Evolutionary conservation across 306 rosid species (phyloP).

Genomic region (Inga oerstediana): DNA sequence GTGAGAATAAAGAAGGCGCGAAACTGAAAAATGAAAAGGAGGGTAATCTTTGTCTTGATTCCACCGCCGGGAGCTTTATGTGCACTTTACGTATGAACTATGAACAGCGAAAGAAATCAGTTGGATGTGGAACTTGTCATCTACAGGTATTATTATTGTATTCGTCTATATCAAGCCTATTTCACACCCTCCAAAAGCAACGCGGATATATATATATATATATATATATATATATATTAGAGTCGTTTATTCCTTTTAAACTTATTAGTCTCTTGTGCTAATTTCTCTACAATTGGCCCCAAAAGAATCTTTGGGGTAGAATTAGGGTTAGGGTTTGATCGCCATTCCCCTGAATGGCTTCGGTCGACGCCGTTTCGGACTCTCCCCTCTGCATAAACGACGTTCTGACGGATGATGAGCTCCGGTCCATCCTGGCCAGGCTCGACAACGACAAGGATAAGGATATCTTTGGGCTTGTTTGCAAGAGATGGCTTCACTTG

Average conservation of each 20-base stretch:
- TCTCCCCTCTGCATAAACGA: conserved; percentile 60
- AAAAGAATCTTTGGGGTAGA: neutral
- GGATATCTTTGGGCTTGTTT: conserved; percentile 82
- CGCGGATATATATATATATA: neutral
- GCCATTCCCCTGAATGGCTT: conserved; percentile 44
- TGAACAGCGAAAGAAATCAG: neutral
- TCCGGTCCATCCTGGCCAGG: conserved; percentile 67
- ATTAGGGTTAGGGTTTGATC: conserved; percentile 33
- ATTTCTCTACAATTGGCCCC: conserved; percentile 21
- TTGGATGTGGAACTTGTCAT: neutral
- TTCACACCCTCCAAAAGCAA: neutral
- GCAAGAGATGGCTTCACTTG: conserved; percentile 86
- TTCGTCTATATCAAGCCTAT: neutral
- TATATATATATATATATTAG: neutral
- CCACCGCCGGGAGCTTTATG: neutral
- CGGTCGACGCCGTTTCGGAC: conserved; percentile 30
- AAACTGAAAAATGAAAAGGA: neutral
- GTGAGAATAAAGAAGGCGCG: too few relatives aligned
- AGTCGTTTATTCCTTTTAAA: neutral
- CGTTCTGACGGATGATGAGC: conserved; percentile 74
- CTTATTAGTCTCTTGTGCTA: neutral
- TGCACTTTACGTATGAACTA: neutral
- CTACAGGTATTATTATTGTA: neutral
- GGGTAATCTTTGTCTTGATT: neutral
- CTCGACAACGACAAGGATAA: conserved; percentile 70